Base-by-base conservation (phyloP, 768 basidiomycete genomes). In the Mrakia hoshinonis region DNA sequence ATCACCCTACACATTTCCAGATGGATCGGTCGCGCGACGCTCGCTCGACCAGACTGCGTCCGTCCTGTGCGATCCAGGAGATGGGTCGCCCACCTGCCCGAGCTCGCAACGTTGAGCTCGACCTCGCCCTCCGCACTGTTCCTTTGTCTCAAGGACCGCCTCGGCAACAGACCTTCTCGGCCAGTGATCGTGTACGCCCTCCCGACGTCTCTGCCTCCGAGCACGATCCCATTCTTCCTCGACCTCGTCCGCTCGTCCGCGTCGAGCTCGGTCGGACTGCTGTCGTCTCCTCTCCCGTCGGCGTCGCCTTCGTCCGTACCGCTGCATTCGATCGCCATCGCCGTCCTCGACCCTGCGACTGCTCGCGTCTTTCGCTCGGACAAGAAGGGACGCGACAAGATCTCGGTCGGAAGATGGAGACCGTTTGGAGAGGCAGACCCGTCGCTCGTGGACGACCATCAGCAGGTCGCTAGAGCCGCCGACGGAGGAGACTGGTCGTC, bases 371-470 rank as follows among this genome's bases (percentile, higher is more conserved):
- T 66, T n/a, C 64, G 64, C 9, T 66, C 64, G 15, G 31, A 26
- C 13, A 34, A 11, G 2, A 66, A 66, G 22, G 64, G 64, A 1
- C 22, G 43, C 18, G 48, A 38, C 5, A 24, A 12, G 47, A 31
- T 51, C 64, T 29, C 26, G n/a, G 64, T 66, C 7, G 64, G 64
- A 13, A 49, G 64, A 36, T 66, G 64, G 64, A 43, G 64, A 13
- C 64, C 64, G 13, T 36, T 66, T 9, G 46, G 46, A 26, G 48
- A 66, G 48, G 29, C 10, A 9, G 43, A 24, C 13, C 2, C 43
- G 29, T n/a, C n/a, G 29, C 34, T 34, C 62, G 39, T 24, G 11
- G 24, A 24, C 22, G 24, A 47, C 15, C 46, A 26, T 26, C 13
- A 18, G 13, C 46, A 66, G 31, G 26, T 66, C 43, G 47, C 12